These are phyloP conservation scores for Calonectria henricotiae DNA, from an alignment of 2,329 filamentous ascomycete species.

Conservation along the genomic window DNA sequence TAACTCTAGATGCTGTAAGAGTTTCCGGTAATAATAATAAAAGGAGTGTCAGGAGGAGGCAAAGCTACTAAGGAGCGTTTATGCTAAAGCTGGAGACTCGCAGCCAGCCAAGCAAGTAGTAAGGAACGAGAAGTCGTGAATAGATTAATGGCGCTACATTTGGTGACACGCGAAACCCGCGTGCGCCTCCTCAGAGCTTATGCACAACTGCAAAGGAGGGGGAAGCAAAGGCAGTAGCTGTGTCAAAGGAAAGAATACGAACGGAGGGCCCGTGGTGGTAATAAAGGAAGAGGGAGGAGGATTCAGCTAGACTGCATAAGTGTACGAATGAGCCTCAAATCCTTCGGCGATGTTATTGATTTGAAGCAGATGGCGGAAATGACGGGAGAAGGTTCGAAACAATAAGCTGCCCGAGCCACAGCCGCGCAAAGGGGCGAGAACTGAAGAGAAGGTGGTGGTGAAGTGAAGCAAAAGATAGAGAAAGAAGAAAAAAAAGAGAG, in stretches of 20 bases:
- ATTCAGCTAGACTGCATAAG: constrained; percentile 14
- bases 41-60: constrained; percentile 42
- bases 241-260: constrained; percentile 13
- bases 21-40: neutral
- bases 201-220: constrained; percentile 16
- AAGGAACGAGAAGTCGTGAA: constrained; percentile 27
- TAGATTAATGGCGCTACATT: constrained; percentile 32
- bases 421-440: neutral
- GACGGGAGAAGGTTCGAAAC: constrained; percentile 46
- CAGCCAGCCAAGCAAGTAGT: constrained; percentile 39
- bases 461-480: neutral
- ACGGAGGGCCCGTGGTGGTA: constrained; percentile 24
- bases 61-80: constrained; percentile 24
- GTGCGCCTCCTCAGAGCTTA: constrained; percentile 26
- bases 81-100: constrained; percentile 36
- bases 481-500: constrained; percentile 38
- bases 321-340: constrained; percentile 15
- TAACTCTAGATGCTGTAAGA: constrained; percentile 30
- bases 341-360: constrained; percentile 6
- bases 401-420: constrained; percentile 25
- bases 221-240: constrained; percentile 9
- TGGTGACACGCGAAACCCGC: constrained; percentile 30
- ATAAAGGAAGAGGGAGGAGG: constrained; percentile 8
- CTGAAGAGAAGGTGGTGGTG: constrained; percentile 28
- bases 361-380: constrained; percentile 34